Percentiles rank a stretch among this genome's conserved stretches.
These are phyloP conservation scores for Colletotrichum filicis DNA, from an alignment of 2,329 filamentous ascomycete genomes.

Conservation along the genomic window DNA sequence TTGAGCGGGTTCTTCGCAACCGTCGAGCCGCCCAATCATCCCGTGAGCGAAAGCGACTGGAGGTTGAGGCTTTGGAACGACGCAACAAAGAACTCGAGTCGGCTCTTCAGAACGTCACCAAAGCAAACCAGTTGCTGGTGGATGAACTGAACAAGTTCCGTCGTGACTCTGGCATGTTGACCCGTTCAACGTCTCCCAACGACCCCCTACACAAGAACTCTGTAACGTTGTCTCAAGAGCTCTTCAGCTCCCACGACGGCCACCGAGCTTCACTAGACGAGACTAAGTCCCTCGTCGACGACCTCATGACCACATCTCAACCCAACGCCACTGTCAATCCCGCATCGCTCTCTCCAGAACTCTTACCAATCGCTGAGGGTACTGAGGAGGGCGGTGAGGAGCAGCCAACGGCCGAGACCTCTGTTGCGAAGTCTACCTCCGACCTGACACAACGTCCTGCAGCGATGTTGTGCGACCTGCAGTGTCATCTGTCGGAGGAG, in stretches of 20 bases:
- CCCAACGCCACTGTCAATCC: conserved; percentile 67
- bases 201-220: conserved; percentile 57
- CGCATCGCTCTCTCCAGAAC: conserved; percentile 68
- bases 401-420: conserved; percentile 39
- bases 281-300: conserved; percentile 52
- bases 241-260: conserved; percentile 63
- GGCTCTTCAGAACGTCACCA: conserved; percentile 69
- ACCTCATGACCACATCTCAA: conserved; percentile 54
- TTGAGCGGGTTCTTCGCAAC: conserved; percentile 96
- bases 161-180: conserved; percentile 53
- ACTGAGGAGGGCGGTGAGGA: conserved; percentile 44
- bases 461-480: conserved; percentile 99
- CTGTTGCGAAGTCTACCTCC: conserved; percentile 58
- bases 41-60: conserved; percentile 86
- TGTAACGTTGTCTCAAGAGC: conserved; percentile 67
- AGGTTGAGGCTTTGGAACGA: conserved; percentile 87
- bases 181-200: conserved; percentile 53
- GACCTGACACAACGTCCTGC: conserved; percentile 99
- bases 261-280: conserved; percentile 44
- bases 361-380: conserved; percentile 62
- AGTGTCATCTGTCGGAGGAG: conserved; percentile 96
- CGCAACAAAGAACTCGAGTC: conserved; percentile 78
- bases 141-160: conserved; percentile 62
- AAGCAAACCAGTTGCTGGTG: conserved; percentile 59
- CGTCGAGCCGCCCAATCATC: conserved; percentile 97